Base-by-base conservation (phyloP, 345 rosid genomes). In the Xanthoceras sorbifolium region DNA sequence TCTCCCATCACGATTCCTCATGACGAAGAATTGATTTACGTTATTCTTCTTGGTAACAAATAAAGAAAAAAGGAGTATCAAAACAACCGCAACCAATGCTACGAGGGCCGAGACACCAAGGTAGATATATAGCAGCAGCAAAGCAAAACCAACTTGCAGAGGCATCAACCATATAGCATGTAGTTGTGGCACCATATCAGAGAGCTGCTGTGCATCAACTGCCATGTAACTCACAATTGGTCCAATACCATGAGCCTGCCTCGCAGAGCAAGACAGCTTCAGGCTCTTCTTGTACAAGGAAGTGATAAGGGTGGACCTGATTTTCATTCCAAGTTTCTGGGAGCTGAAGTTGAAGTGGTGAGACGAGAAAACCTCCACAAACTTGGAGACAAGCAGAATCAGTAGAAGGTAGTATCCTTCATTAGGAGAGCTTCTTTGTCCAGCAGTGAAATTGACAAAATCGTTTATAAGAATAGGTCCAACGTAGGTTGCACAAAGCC, bases 141-240 rank as follows among this genome's bases (percentile, higher is more conserved):
- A 36, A 1, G 93, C 99, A 15, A 89, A 89, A 50, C 82, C 26
- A 28, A 90, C 86, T 73, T 95, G 98, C 70, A 95, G 61, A 7
- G 98, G 98, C 92, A 89, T 95, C 72, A 93, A 78, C 99, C 99
- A 95, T 46, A 93, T 81, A 22, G 96, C 75, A 79, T 95, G 99
- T 54, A 95, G 87, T 87, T 93, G 99, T 36, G 90, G 71, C 92
- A 95, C 90, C 98, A 95, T 93, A 68, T 95, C 99, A 15, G 98
- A 93, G 67, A 95, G 93, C 79, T 95, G 99, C 36, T 95, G 99
- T 3, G 98, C 97, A 72, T 95, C 99, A 4, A 95, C 98, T 26
- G 99, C 94, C 99, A 95, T 95, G 86, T 95, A 95, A 74, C 93
- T 95, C 76, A 95, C 99, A 42, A 93, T 95, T 82, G 93, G 99